Conservation (phyloP, 768 basidiomycete genomes). For the Rhodosporidiobolus odoratus region DNA sequence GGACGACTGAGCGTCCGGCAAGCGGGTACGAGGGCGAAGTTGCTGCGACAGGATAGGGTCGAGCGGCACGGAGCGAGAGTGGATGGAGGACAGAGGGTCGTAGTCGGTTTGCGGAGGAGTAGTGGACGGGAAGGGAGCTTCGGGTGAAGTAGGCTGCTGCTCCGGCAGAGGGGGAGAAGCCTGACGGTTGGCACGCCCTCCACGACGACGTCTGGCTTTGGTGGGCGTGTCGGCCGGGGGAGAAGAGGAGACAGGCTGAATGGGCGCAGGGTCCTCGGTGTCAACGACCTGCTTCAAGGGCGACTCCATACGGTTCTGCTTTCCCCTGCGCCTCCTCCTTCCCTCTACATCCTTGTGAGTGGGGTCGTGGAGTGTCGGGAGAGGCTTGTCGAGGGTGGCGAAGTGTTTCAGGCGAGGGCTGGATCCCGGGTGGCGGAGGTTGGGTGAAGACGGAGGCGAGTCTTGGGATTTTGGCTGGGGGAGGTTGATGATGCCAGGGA, state of each 20-base stretch:
- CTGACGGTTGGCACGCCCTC: slow-evolving; percentile 14
- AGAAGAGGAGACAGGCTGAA: neutral
- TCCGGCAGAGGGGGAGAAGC: slow-evolving; percentile 22
- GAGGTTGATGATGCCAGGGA: slow-evolving; percentile 24
- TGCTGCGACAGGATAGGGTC: neutral
- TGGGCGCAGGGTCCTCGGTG: neutral
- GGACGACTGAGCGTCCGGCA: slow-evolving; percentile 7
- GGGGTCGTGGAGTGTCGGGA: neutral
- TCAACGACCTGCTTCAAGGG: neutral
- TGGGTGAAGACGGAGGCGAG: neutral
- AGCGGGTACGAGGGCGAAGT: neutral
- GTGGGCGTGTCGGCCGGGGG: neutral
- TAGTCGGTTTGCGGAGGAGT: slow-evolving; percentile 22
- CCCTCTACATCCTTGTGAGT: neutral
- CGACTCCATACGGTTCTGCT: slow-evolving; percentile 2
- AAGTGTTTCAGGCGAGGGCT: neutral
- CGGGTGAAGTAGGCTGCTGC: no score
- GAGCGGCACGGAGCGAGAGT: slow-evolving; percentile 28
- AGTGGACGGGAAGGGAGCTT: slow-evolving; percentile 12
- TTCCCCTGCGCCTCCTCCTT: slow-evolving; percentile 9
- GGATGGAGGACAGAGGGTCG: neutral
- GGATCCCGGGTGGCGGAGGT: neutral
- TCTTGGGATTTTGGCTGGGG: neutral
- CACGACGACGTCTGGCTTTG: slow-evolving; percentile 11
- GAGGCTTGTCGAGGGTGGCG: neutral